Conservation (phyloP, 345 rosid genomes). For the Salix arbutifolia region DNA sequence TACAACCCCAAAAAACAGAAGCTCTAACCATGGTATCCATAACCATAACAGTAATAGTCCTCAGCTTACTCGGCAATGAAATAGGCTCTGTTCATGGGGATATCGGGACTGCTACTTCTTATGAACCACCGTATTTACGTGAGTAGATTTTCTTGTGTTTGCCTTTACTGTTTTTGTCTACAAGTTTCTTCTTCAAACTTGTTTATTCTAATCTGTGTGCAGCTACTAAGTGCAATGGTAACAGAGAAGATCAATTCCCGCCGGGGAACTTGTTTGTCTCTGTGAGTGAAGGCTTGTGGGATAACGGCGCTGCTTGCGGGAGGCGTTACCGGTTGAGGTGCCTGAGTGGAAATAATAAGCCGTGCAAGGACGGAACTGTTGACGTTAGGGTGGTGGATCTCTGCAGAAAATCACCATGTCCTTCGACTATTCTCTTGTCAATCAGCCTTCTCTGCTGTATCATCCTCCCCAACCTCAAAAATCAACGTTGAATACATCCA, state of each 20-base stretch:
- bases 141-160: neutral
- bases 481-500: conserved; percentile 33
- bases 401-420: conserved; percentile 31
- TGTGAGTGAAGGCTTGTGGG: conserved; percentile 36
- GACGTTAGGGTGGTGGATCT: conserved; percentile 38
- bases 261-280: conserved; percentile 9
- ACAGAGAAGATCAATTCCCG: neutral
- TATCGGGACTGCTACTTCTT: conserved; percentile 28
- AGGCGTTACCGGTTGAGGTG: conserved; percentile 29
- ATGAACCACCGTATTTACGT: conserved; percentile 30
- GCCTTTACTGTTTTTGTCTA: neutral
- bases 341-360: conserved; percentile 25
- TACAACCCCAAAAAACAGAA: neutral
- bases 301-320: conserved; percentile 37
- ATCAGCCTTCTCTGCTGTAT: conserved; percentile 24
- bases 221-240: neutral
- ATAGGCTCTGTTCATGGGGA: conserved; percentile 15
- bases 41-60: neutral
- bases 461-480: conserved; percentile 7
- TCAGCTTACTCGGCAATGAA: conserved; percentile 4
- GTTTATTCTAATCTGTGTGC: neutral
- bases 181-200: neutral
- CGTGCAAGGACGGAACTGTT: conserved; percentile 25
- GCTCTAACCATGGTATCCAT: neutral
- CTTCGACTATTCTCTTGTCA: conserved; percentile 32